These are phyloP conservation scores for Brettanomyces custersianus DNA, from an alignment of 805 yeast genomes.

Conservation along the genomic window DNA sequence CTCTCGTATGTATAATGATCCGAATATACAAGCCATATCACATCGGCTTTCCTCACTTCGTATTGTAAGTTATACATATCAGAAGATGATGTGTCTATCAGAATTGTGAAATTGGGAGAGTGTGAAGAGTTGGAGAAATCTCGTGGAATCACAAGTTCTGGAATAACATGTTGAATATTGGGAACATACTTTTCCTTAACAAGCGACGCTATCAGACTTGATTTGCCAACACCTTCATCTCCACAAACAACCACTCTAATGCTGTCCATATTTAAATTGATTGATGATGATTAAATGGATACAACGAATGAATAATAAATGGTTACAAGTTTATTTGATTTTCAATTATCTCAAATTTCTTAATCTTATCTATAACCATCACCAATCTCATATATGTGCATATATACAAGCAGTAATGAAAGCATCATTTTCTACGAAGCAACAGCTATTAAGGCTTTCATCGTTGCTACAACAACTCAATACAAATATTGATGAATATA, in stretches of 20 bases:
- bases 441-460: conserved; percentile 1
- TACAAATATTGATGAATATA: conserved; percentile 2
- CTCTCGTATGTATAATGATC: conserved; percentile 94
- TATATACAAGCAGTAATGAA: too few relatives aligned
- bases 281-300: neutral
- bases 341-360: too few relatives aligned
- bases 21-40: conserved; percentile 87
- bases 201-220: conserved; percentile 68
- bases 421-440: too few relatives aligned
- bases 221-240: conserved; percentile 85
- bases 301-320: neutral
- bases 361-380: too few relatives aligned
- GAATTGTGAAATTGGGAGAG: conserved; percentile 56
- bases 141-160: conserved; percentile 76
- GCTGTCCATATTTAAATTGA: conserved; percentile 28
- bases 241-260: conserved; percentile 88
- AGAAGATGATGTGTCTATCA: conserved; percentile 72
- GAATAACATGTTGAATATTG: conserved; percentile 67
- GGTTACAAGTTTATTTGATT: neutral
- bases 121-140: conserved; percentile 48
- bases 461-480: conserved; percentile 1
- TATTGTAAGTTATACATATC: conserved; percentile 53
- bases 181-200: conserved; percentile 77
- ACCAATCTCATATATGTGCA: too few relatives aligned
- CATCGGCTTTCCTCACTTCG: conserved; percentile 80